Evolutionary conservation across 768 basidiomycete species (phyloP).

Genomic region (Termitomyces titanicus): DNA sequence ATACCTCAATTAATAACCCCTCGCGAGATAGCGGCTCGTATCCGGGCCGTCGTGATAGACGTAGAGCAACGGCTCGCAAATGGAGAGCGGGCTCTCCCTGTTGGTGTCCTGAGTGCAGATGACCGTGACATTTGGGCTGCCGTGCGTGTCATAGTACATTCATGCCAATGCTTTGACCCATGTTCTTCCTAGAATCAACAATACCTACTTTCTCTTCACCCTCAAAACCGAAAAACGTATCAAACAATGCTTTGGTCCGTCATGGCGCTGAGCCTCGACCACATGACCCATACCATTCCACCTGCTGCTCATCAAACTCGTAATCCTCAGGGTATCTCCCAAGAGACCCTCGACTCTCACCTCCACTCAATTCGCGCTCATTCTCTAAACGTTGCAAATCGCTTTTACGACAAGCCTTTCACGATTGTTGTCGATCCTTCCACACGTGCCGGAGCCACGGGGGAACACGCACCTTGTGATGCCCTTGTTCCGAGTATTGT

Average conservation of each 20-base stretch:
- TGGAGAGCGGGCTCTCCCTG: slow-evolving; percentile 55
- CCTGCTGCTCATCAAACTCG: slow-evolving; percentile 19
- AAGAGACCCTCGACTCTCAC: slow-evolving; percentile 59
- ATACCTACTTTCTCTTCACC: slow-evolving; percentile 63
- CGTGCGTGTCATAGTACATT: slow-evolving; percentile 38
- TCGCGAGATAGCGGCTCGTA: slow-evolving; percentile 37
- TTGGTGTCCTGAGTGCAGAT: slow-evolving; percentile 77
- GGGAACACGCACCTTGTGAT: slow-evolving; percentile 90
- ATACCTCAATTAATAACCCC: slow-evolving; percentile 30
- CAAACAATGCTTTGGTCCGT: slow-evolving; percentile 68
- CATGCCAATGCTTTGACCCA: background rate
- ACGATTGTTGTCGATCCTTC: slow-evolving; percentile 83
- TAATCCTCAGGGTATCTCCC: slow-evolving; percentile 29
- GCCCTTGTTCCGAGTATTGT: slow-evolving; percentile 88
- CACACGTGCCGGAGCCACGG: slow-evolving; percentile 79
- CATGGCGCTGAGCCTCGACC: slow-evolving; percentile 80
- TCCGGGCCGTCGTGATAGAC: slow-evolving; percentile 52
- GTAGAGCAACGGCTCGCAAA: slow-evolving; percentile 44
- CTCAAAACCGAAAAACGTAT: slow-evolving; percentile 57
- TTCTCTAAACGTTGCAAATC: slow-evolving; percentile 58
- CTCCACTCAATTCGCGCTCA: slow-evolving; percentile 70
- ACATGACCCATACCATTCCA: slow-evolving; percentile 49
- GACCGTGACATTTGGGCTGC: slow-evolving; percentile 78
- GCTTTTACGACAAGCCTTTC: slow-evolving; percentile 89
- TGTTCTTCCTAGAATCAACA: slow-evolving; percentile 58